Conservation (phyloP, 2,329 filamentous ascomycete genomes). For the Rhytidhysteron rufulum region DNA sequence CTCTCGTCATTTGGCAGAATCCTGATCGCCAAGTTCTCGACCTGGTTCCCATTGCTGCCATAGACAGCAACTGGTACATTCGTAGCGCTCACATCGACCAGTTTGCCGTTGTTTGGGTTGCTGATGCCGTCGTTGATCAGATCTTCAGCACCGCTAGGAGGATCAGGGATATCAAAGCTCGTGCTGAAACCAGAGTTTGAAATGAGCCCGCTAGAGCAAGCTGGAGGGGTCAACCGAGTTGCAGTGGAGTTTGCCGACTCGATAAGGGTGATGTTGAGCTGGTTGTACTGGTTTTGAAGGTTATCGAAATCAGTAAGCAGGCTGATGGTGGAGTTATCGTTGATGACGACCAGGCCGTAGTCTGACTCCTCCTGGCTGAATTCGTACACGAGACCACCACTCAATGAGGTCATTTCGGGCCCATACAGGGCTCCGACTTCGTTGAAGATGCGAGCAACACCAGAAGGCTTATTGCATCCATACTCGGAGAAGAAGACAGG, state of each 20-base stretch:
- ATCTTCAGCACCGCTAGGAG: constrained; percentile 63
- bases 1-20: constrained; percentile 48
- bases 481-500: constrained; percentile 82
- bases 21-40: constrained; percentile 62
- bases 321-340: constrained; percentile 40
- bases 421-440: constrained; percentile 73
- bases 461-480: constrained; percentile 67
- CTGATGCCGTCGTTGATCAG: constrained; percentile 75
- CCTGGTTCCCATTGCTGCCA: constrained; percentile 51
- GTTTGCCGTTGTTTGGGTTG: constrained; percentile 52
- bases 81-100: constrained; percentile 58
- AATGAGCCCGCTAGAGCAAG: constrained; percentile 66
- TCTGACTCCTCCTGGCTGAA: constrained; percentile 67
- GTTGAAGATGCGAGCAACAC: constrained; percentile 65
- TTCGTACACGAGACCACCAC: constrained; percentile 78
- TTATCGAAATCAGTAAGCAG: constrained; percentile 55
- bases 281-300: constrained; percentile 70
- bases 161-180: constrained; percentile 72
- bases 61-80: constrained; percentile 57
- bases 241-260: constrained; percentile 59
- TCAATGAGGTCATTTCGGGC: constrained; percentile 66
- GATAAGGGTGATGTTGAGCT: constrained; percentile 67
- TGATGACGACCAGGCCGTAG: constrained; percentile 47
- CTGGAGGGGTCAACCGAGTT: constrained; percentile 54
- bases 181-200: constrained; percentile 61